Percentiles rank a stretch among this genome's conserved stretches.
phyloP scores from a whole-genome alignment of 2,329 filamentous ascomycete genomes.

The Clonostachys rhizophaga region DNA sequence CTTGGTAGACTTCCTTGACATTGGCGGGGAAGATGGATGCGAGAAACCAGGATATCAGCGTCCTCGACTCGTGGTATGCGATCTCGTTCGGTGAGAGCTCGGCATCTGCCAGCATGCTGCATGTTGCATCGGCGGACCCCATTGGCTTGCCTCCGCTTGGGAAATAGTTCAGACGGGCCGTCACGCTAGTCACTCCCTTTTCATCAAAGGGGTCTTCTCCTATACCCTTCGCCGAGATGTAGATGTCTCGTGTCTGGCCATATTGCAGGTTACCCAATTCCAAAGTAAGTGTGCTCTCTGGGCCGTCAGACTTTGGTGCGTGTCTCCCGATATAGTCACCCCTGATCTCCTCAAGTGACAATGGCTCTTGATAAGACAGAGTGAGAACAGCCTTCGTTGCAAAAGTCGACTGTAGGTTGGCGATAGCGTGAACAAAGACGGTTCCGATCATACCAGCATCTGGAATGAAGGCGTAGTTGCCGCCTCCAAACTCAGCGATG shows the following conservation, averaged over 20 bases:
- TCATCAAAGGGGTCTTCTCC: neutral
- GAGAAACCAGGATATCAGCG: conserved; percentile 43
- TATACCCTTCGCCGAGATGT: conserved; percentile 23
- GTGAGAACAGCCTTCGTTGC: conserved; percentile 39
- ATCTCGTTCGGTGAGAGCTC: conserved; percentile 23
- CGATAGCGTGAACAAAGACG: conserved; percentile 57
- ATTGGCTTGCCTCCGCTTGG: neutral
- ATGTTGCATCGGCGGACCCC: neutral
- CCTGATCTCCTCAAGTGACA: conserved; percentile 31
- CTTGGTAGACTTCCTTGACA: conserved; percentile 27
- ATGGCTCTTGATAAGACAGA: conserved; percentile 26
- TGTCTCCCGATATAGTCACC: conserved; percentile 31
- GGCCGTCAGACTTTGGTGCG: conserved; percentile 9
- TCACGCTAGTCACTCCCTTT: conserved; percentile 16
- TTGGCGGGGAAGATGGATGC: conserved; percentile 34
- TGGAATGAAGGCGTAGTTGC: conserved; percentile 57
- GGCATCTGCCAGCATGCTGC: conserved; percentile 8
- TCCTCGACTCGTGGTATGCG: conserved; percentile 48
- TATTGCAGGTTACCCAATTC: conserved; percentile 50
- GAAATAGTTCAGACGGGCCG: conserved; percentile 24
- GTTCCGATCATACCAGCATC: conserved; percentile 60
- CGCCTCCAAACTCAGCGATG: conserved; percentile 51
- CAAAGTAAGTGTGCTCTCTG: conserved; percentile 24
- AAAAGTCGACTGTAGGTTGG: conserved; percentile 55
- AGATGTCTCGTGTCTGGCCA: conserved; percentile 55